Evolutionary conservation across 805 yeast genomes (phyloP).

Genomic region (Schizosaccharomyces lindneri): DNA sequence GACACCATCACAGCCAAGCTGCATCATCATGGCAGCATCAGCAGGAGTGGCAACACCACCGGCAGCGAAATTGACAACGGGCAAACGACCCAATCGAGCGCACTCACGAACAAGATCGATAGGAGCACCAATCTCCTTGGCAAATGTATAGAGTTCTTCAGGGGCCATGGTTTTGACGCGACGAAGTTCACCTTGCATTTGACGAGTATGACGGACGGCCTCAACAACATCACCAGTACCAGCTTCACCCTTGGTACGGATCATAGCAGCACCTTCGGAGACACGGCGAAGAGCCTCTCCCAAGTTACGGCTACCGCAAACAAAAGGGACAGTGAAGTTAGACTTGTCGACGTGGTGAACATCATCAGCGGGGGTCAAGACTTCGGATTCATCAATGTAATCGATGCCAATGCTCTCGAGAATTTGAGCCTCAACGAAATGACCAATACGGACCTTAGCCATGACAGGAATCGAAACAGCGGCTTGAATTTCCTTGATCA

Average conservation of each 20-base stretch:
- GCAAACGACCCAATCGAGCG: constrained; percentile 33
- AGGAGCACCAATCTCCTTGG: constrained; percentile 36
- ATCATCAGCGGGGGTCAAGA: constrained; percentile 60
- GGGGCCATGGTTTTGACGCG: constrained; percentile 20
- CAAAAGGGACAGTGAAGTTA: constrained; percentile 47
- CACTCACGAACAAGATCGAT: constrained; percentile 26
- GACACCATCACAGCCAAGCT: constrained; percentile 55
- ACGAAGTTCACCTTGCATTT: constrained; percentile 31
- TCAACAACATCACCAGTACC: constrained; percentile 74
- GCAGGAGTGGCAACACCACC: constrained; percentile 79
- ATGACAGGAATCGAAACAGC: constrained; percentile 32
- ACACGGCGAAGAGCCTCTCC: constrained; percentile 65
- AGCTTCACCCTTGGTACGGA: constrained; percentile 71
- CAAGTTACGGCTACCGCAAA: constrained; percentile 59
- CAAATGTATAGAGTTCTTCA: constrained; percentile 24
- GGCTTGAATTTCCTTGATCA: constrained; percentile 51
- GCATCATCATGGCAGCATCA: constrained; percentile 68
- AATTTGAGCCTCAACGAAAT: constrained; percentile 57
- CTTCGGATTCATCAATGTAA: constrained; percentile 68
- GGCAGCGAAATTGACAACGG: constrained; percentile 70
- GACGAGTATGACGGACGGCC: constrained; percentile 50
- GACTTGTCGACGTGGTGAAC: constrained; percentile 34
- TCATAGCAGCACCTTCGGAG: constrained; percentile 68
- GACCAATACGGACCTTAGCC: constrained; percentile 75
- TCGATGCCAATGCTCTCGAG: constrained; percentile 48